Evolutionary conservation across 495 filamentous ascomycete genomes (phyloP).

Genomic region (Oidiodendron maius): DNA sequence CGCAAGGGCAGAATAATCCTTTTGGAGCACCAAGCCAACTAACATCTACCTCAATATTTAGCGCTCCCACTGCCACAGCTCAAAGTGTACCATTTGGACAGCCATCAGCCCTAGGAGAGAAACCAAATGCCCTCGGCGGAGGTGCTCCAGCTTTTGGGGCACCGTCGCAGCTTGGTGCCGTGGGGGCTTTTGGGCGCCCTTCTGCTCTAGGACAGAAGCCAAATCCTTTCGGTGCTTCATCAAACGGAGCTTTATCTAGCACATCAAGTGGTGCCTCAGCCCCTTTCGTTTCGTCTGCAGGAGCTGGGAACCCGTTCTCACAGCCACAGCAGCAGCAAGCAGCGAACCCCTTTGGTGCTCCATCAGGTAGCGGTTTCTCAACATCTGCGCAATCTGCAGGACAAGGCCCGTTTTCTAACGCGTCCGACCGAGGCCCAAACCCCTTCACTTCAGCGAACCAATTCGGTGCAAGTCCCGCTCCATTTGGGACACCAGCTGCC

Average conservation of each 20-base stretch:
- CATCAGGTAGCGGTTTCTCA: too few species aligned
- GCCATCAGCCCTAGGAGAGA: constrained; percentile 13
- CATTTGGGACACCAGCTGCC: constrained; percentile 9
- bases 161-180: constrained; percentile 5
- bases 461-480: constrained; percentile 4
- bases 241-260: neutral
- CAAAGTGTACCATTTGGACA: constrained; percentile 9
- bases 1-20: constrained; percentile 2
- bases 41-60: constrained; percentile 2
- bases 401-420: constrained; percentile 3
- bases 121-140: constrained; percentile 18
- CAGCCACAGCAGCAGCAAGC: neutral
- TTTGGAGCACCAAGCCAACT: constrained; percentile 12
- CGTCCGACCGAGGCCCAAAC: constrained; percentile 1
- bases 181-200: constrained; percentile 12
- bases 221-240: constrained; percentile 13
- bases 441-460: constrained; percentile 9
- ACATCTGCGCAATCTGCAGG: neutral
- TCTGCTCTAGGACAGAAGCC: constrained; percentile 14
- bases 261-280: neutral
- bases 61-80: neutral
- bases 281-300: constrained; percentile 4
- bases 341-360: constrained; percentile 6
- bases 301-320: neutral
- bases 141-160: constrained; percentile 7